Base-by-base conservation (phyloP, 768 basidiomycete genomes). In the Mycena amicta region DNA sequence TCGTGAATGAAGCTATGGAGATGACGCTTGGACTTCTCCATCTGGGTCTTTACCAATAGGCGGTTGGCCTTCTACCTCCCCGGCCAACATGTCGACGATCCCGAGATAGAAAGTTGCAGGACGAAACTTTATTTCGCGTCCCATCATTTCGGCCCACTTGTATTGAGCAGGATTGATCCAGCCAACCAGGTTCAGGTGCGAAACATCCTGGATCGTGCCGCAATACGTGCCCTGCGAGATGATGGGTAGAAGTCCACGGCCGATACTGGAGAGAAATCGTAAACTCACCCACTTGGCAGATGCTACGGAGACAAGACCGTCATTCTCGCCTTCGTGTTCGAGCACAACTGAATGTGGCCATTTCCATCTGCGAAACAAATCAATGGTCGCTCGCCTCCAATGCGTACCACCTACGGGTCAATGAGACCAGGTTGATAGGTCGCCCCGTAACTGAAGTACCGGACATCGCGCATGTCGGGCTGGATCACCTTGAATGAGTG, bases 401-500 rank as follows among this genome's bases (percentile, higher is more conserved):
- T 25, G 16, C 75, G 45, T 16, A 13, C 20, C 20, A 22, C 8
- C 15, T 92, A 97, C 0, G 93, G 90, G 72, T 98, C 95, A 45
- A 98, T 86, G 49, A 96, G 73, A 1, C 92, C 90, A 4, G 97
- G 96, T 16, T 89, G 83, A 68, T 95, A 95, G 13, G 81, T 81
- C 2, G 97, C 97, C 12, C 97, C 97, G 92, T 94, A 99, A 67
- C 92, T 94, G 65, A 92, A 96, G 72, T 99, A 99, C 62, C 84
- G 81, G 53, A 98, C 89, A 23, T 83, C 84, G 1, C 83, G 78
- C 0, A 88, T 82, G 65, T 98, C 88, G 0, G 92, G 90, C 43
- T 45, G 22, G 15, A 8, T n/a, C 13, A 45, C 22, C 43, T 6
- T 45, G 8, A 45, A 23, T 8, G 43, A 45, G 20, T 5, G 22